Conservation (phyloP, 2,329 filamentous ascomycete species). For the Zasmidium angulare region DNA sequence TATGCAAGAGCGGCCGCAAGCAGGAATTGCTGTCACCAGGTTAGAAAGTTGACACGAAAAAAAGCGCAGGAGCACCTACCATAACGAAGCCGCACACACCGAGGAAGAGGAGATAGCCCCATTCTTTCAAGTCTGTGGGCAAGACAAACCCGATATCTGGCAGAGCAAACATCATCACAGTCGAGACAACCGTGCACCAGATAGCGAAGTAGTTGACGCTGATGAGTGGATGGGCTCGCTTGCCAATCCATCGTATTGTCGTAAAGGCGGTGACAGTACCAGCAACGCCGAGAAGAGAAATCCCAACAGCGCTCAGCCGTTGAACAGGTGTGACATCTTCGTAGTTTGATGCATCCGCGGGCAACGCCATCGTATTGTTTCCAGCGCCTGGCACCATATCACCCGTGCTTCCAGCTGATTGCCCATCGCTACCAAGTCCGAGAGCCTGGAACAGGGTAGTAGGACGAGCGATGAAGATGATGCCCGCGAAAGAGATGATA, state of each 20-base stretch:
- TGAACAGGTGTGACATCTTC: conserved; percentile 59
- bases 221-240: conserved; percentile 76
- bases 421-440: conserved; percentile 27
- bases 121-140: conserved; percentile 57
- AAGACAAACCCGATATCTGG: conserved; percentile 59
- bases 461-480: conserved; percentile 80
- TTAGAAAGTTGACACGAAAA: neutral
- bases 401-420: conserved; percentile 35
- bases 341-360: conserved; percentile 37
- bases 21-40: conserved; percentile 65
- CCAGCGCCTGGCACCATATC: conserved; percentile 28
- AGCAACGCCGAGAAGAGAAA: conserved; percentile 74
- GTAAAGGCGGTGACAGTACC: conserved; percentile 74
- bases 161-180: conserved; percentile 57
- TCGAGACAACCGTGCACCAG: conserved; percentile 68
- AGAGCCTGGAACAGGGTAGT: conserved; percentile 52
- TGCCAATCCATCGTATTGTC: conserved; percentile 75
- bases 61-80: conserved; percentile 37
- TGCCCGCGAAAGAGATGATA: conserved; percentile 72
- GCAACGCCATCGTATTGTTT: conserved; percentile 31
- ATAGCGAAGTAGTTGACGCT: conserved; percentile 80
- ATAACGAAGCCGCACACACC: conserved; percentile 76
- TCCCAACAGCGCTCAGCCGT: conserved; percentile 66
- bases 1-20: conserved; percentile 73
- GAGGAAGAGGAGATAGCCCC: conserved; percentile 66